Percentiles rank a stretch among this genome's conserved stretches.
phyloP scores from a whole-genome alignment of 106 monocot species.

The Amphibolis antarctica region DNA sequence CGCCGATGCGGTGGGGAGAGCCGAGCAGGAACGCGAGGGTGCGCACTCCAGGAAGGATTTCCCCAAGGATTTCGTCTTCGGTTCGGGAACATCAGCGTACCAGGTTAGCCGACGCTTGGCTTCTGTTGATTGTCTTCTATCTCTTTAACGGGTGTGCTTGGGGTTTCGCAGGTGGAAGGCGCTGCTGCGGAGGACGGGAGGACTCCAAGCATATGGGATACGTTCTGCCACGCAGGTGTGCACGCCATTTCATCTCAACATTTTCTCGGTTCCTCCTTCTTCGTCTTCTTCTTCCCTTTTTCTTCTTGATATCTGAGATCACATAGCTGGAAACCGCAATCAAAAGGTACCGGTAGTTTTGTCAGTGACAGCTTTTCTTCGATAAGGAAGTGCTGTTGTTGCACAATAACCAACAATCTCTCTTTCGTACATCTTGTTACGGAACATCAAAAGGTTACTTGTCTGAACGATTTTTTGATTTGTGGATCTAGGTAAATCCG shows the following conservation, averaged over 20 bases:
- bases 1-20: too few relatives aligned
- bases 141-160: neutral
- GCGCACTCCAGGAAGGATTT: constrained; percentile 9
- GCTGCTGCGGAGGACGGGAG: constrained; percentile 29
- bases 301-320: neutral
- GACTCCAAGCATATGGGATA: constrained; percentile 48
- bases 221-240: constrained; percentile 33
- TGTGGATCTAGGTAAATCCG: constrained; percentile 19
- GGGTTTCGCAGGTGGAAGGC: constrained; percentile 32
- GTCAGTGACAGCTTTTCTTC: neutral
- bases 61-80: constrained; percentile 41
- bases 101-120: constrained; percentile 18
- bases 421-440: too few relatives aligned
- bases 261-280: too few relatives aligned
- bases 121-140: neutral
- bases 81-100: constrained; percentile 36
- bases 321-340: too few relatives aligned
- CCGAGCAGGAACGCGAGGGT: too few relatives aligned
- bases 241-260: too few relatives aligned
- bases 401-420: too few relatives aligned
- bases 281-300: neutral
- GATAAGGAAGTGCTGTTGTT: neutral
- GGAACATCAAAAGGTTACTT: too few relatives aligned
- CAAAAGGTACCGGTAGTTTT: too few relatives aligned
- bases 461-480: neutral